These are phyloP conservation scores for Favolaschia claudopus DNA, from an alignment of 768 basidiomycete genomes.

Conservation along the genomic window DNA sequence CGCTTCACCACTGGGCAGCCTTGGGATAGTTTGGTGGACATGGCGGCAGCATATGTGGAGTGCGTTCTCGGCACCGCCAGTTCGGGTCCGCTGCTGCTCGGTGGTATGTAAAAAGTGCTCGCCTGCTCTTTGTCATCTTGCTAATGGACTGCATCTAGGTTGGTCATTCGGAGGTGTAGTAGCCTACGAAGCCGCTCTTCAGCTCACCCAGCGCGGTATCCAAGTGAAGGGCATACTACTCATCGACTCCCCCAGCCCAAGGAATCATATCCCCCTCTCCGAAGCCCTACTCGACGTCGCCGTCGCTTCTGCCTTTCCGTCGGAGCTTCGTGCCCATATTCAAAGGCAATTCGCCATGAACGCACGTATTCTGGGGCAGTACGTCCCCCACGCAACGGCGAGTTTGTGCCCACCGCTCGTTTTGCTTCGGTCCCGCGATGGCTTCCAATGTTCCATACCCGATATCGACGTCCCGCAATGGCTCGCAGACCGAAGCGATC, in stretches of 20 bases:
- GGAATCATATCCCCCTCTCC: conserved; percentile 59
- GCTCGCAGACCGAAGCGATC: conserved; percentile 56
- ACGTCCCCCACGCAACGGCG: conserved; percentile 42
- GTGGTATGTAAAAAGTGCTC: conserved; percentile 67
- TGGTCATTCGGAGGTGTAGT: conserved; percentile 85
- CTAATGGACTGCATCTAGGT: conserved; percentile 45
- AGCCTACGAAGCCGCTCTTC: conserved; percentile 68
- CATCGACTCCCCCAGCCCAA: conserved; percentile 72
- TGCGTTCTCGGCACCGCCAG: conserved; percentile 44
- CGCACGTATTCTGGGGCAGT: conserved; percentile 53
- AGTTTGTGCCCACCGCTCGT: conserved; percentile 46
- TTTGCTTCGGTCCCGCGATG: conserved; percentile 61
- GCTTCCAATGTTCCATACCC: no score
- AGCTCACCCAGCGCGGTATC: conserved; percentile 52
- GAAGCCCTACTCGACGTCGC: conserved; percentile 57
- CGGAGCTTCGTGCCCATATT: conserved; percentile 45
- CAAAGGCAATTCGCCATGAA: conserved; percentile 59
- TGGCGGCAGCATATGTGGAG: conserved; percentile 61
- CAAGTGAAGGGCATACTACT: conserved; percentile 64
- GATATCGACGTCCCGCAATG: conserved; percentile 59
- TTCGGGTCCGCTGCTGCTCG: conserved; percentile 56
- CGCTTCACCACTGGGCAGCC: conserved; percentile 48
- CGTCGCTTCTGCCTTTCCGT: conserved; percentile 43
- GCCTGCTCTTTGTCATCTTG: background rate
- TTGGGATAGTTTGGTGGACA: conserved; percentile 59